Base-by-base conservation (phyloP, 495 filamentous ascomycete species). In the Podospora pseudopauciseta region DNA sequence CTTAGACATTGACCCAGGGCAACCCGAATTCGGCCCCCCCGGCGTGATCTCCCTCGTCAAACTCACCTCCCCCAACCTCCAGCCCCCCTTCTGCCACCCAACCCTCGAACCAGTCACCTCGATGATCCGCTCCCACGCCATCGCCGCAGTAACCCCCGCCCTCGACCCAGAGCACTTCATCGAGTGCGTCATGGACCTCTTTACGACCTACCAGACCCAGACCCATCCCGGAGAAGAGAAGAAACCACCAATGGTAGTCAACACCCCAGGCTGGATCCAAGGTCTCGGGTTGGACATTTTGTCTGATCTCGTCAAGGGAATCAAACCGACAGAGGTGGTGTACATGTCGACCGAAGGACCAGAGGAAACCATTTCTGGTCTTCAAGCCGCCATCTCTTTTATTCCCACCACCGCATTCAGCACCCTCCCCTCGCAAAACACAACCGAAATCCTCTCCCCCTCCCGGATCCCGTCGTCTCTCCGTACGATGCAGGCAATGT, bases 261-360 rank as follows among this genome's bases (percentile, higher is more conserved):
- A 96, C 76, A 90, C 89, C 15, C 88, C 91, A 1, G 92, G 92
- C 23, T 95, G 92, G 92, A 88, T 94, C 30, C 89, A 90, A 73
- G 91, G 90, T 4, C 86, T 87, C 7, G 90, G 91, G 2, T 78
- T 94, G 5, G 89, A 92, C 71, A 81, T 94, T 13, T 81, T 93
- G 0, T 80, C 82, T 23, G 86, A 88, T 61, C 79, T 95, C 1
- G 84, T 94, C 67, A 72, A 78, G 1, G 77, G 76, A 2, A 67
- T 80, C 15, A 72, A 71, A 5, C 85, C 84, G 0, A 80, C 86
- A 1, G 87, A 91, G 66, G 84, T 94, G 11, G 80, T 93, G 28
- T 92, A 93, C 77, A 90, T 91, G 86, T 92, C 89, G 27, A 84
- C 87, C 66, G 87, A 88, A 63, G 90, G 90, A 0, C 90, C 89